phyloP scores from a whole-genome alignment of 176 grass and related monocot genomes.

The Rhynchospora breviuscula region DNA sequence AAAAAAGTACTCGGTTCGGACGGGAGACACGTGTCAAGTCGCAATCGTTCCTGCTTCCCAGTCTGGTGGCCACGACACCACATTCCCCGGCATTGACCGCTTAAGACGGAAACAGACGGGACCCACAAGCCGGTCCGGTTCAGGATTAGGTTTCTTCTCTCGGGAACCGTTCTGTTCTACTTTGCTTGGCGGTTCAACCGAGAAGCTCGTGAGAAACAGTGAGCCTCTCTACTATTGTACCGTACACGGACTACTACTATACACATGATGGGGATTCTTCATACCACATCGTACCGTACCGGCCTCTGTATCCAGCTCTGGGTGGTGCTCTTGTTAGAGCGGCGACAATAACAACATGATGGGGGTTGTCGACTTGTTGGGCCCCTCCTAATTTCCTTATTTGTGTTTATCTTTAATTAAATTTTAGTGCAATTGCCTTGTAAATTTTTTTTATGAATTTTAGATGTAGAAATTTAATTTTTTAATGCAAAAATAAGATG shows the following conservation, averaged over 20 bases:
- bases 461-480: too few species aligned
- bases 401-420: too few species aligned
- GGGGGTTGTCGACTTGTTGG: not conserved
- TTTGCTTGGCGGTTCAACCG: slow-evolving; percentile 5
- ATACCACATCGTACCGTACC: not conserved
- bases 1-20: not conserved
- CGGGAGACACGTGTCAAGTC: not conserved
- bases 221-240: not conserved
- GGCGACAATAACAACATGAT: not conserved
- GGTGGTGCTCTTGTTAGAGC: not conserved
- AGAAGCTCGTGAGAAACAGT: not conserved
- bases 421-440: too few species aligned
- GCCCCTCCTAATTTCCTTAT: not conserved
- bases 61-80: not conserved
- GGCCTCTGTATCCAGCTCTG: not conserved
- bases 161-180: not conserved
- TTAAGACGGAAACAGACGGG: not conserved
- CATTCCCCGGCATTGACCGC: not conserved
- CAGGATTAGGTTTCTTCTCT: not conserved
- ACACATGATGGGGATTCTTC: not conserved
- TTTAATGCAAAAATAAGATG: too few species aligned
- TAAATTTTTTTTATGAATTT: too few species aligned
- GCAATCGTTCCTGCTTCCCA: slow-evolving; percentile 11
- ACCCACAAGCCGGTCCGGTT: not conserved
- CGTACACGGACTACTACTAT: not conserved